phyloP scores from a whole-genome alignment of 2,329 filamentous ascomycete species.

The Aspergillus versicolor region DNA sequence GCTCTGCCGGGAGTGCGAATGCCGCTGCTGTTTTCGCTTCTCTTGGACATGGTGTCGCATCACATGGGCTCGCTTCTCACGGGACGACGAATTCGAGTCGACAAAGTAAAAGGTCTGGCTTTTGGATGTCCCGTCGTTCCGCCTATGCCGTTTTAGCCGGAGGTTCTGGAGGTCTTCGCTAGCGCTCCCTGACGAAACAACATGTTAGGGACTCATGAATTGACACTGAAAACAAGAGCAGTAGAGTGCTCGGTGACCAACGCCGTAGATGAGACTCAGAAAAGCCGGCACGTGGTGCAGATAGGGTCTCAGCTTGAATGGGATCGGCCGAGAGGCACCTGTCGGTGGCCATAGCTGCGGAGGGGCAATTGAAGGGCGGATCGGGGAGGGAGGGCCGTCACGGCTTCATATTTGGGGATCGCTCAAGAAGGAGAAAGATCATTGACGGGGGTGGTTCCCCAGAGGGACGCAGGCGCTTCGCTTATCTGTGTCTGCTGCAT shows the following conservation, averaged over 20 bases:
- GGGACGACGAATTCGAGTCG: constrained; percentile 39
- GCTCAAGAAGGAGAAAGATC: background rate
- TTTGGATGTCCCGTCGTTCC: constrained; percentile 24
- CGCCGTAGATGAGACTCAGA: constrained; percentile 18
- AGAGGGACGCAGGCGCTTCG: constrained; percentile 2
- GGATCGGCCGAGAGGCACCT: constrained; percentile 16
- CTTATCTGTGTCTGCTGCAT: constrained; percentile 9
- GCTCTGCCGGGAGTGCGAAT: constrained; percentile 21
- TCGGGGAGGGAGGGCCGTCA: constrained; percentile 10
- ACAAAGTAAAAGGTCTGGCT: constrained; percentile 43
- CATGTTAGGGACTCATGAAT: constrained; percentile 10
- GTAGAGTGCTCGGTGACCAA: constrained; percentile 14
- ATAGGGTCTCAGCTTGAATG: constrained; percentile 12
- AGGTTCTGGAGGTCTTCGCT: constrained; percentile 17
- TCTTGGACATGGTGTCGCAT: constrained; percentile 47
- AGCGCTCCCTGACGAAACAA: constrained; percentile 18
- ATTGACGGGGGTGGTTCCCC: background rate
- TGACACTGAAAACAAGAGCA: background rate
- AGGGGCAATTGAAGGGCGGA: constrained; percentile 7
- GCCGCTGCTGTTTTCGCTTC: constrained; percentile 36
- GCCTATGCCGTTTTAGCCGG: constrained; percentile 28
- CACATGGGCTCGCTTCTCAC: constrained; percentile 45
- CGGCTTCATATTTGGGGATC: constrained; percentile 14
- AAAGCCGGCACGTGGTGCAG: constrained; percentile 8
- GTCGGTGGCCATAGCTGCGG: constrained; percentile 20